A percentile compares a stretch with the other conserved stretches of the same genome.
Evolutionary conservation across 2,329 filamentous ascomycete species (phyloP).

Genomic region (Ascomycota sp.): DNA sequence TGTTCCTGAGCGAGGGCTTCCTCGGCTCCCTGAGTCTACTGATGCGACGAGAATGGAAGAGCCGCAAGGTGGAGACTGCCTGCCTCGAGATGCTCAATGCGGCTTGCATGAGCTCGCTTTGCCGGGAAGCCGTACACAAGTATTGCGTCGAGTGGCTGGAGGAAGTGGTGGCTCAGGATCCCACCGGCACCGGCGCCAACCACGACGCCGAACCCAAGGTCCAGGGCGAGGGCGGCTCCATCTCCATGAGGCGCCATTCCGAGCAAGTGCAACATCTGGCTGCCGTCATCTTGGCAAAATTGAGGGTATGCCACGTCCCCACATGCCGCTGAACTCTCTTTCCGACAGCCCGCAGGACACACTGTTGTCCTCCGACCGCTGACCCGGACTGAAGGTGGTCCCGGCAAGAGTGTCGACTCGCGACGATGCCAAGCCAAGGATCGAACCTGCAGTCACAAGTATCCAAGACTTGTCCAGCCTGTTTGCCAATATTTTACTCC

Average conservation of each 20-base stretch:
- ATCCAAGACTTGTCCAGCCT: constrained; percentile 42
- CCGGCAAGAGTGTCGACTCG: constrained; percentile 18
- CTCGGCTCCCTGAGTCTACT: constrained; percentile 52
- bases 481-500: constrained; percentile 44
- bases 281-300: constrained; percentile 54
- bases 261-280: constrained; percentile 40
- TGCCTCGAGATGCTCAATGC: constrained; percentile 78
- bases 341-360: not conserved
- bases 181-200: constrained; percentile 27
- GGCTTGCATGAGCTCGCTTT: constrained; percentile 65
- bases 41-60: constrained; percentile 63
- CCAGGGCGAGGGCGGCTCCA: constrained; percentile 35
- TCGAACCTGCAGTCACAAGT: constrained; percentile 32
- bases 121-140: constrained; percentile 63
- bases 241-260: constrained; percentile 37
- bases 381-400: constrained; percentile 31
- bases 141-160: constrained; percentile 75
- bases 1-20: constrained; percentile 82
- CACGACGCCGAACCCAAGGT: constrained; percentile 31
- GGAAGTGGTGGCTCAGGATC: constrained; percentile 54
- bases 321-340: too few species aligned
- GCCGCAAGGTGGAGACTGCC: constrained; percentile 63
- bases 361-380: constrained; percentile 20
- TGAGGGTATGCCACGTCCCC: constrained; percentile 22
- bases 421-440: constrained; percentile 18